Evolutionary conservation across 345 rosid genomes (phyloP), one percentile per base, ranked within the genome.

Genomic region (Conringia planisiliqua): DNA sequence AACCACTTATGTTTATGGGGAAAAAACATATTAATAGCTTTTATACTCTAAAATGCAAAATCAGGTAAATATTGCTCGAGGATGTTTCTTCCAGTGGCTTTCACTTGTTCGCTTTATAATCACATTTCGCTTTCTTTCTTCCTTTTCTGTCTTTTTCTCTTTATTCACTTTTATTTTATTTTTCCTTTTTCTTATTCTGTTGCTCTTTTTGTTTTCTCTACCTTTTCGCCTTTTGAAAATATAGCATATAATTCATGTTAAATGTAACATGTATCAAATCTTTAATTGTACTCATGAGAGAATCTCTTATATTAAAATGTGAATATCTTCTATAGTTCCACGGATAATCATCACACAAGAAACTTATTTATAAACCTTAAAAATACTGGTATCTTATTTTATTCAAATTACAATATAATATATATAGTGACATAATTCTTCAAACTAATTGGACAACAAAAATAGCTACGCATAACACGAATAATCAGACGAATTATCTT

Each of bases 61-160:
- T 64, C 20, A n/a, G 54, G 76, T 68, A 47, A 48, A 65, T 42
- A 14, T 74, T 51, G 48, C 38, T 44, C 22, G 47, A 32, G 61
- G 78, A 50, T 79, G 22, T 75, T 20, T 82, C 51, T 68, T 24
- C 62, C 32, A 66, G 0, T 38, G 9, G 39, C 10, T 12, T 57
- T 77, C 62, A 66, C 62, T 82, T 56, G 59, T 55, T 40, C 57
- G 29, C 78, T 74, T 74, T 74, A 38, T 38, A 56, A 74, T 84
- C 83, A 76, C 82, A 78, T 80, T 74, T 87, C 85, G 76, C 86
- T 83, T 77, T 85, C 82, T 70, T 77, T 78, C 14, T 57, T 40
- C 62, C 59, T 48, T 52, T 61, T 54, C 44, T 54, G 59, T 63
- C 27, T 51, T 36, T 71, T 70, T 63, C 59, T 70, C 74, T 73